phyloP scores from a whole-genome alignment of 1,139 yeast species.

The Ogataea hybrid region DNA sequence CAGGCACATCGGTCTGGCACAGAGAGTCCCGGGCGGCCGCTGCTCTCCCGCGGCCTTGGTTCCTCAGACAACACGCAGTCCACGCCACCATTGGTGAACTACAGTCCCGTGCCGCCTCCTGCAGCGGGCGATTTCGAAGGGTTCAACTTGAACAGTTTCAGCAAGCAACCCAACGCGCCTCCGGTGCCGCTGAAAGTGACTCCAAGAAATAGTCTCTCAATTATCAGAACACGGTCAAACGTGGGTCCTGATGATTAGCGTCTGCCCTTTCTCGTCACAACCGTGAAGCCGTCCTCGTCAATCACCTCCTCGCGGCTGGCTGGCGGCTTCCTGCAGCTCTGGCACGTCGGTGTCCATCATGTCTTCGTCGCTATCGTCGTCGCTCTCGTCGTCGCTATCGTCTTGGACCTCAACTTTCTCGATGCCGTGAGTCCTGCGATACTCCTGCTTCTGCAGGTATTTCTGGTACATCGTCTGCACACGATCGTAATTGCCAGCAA shows the following conservation, averaged over 20 bases:
- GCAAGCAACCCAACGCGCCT: background rate
- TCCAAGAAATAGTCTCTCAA: constrained; percentile 16
- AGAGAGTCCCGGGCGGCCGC: constrained; percentile 6
- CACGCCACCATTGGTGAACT: constrained; percentile 13
- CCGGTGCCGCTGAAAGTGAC: constrained; percentile 21
- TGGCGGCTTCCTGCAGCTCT: constrained; percentile 20
- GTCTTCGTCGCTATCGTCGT: constrained; percentile 34
- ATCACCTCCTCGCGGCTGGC: constrained; percentile 53
- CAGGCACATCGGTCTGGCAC: background rate
- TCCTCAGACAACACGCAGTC: constrained; percentile 3
- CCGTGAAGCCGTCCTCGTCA: constrained; percentile 92
- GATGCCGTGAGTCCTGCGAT: constrained; percentile 30
- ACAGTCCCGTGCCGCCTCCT: constrained; percentile 19
- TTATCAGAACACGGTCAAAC: constrained; percentile 1
- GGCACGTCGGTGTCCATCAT: constrained; percentile 31
- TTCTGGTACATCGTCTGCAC: constrained; percentile 60
- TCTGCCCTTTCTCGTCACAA: constrained; percentile 70
- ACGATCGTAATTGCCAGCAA: constrained; percentile 45
- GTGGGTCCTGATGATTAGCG: constrained; percentile 24
- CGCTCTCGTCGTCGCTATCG: constrained; percentile 41
- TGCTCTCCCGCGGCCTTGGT: constrained; percentile 4
- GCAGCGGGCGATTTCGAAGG: constrained; percentile 12
- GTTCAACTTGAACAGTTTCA: constrained; percentile 6
- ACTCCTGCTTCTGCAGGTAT: constrained; percentile 55
- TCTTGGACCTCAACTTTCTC: constrained; percentile 39